A percentile compares a stretch with the other conserved stretches of the same genome.
These are phyloP conservation scores for Rutstroemia sp. DNA, from an alignment of 2,329 filamentous ascomycete genomes.

Conservation along the genomic window DNA sequence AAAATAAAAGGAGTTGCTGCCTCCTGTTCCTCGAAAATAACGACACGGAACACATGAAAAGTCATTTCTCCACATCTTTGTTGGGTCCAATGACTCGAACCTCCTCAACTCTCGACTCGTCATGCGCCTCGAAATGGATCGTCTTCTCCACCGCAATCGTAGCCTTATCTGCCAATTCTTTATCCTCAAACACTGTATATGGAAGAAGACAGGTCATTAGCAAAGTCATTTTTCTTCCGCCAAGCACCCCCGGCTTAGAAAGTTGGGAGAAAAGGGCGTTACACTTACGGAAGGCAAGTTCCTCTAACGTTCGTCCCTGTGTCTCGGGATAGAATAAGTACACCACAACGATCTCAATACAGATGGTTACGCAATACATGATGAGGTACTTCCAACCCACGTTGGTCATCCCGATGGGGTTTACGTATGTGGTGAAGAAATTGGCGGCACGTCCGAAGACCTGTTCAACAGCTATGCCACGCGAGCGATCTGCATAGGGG, in stretches of 20 bases:
- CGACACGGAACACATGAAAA: no score
- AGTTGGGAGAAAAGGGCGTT: no score
- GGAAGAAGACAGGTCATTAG: constrained; percentile 1
- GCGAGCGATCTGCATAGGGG: constrained; percentile 39
- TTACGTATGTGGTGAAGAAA: constrained; percentile 33
- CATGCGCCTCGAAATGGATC: constrained; percentile 20
- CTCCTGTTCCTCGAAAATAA: no score
- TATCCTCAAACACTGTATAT: constrained; percentile 31
- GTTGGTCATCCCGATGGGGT: constrained; percentile 35
- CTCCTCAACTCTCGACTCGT: not conserved
- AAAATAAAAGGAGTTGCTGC: no score
- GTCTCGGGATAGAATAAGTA: constrained; percentile 40
- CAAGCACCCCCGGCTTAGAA: no score
- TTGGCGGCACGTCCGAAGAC: constrained; percentile 32
- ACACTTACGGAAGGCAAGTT: constrained; percentile 36
- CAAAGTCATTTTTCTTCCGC: no score
- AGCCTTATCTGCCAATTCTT: constrained; percentile 29
- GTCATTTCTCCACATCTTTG: no score
- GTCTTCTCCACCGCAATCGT: constrained; percentile 32
- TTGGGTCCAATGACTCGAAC: no score
- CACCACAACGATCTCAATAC: constrained; percentile 35
- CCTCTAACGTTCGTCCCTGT: constrained; percentile 35
- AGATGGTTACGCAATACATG: constrained; percentile 36
- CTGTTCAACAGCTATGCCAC: constrained; percentile 26
- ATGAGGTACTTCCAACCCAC: constrained; percentile 25